Evolutionary conservation across 2,329 filamentous ascomycete species (phyloP), one percentile per base, ranked within the genome.

Genomic region (Trichoderma sp.): DNA sequence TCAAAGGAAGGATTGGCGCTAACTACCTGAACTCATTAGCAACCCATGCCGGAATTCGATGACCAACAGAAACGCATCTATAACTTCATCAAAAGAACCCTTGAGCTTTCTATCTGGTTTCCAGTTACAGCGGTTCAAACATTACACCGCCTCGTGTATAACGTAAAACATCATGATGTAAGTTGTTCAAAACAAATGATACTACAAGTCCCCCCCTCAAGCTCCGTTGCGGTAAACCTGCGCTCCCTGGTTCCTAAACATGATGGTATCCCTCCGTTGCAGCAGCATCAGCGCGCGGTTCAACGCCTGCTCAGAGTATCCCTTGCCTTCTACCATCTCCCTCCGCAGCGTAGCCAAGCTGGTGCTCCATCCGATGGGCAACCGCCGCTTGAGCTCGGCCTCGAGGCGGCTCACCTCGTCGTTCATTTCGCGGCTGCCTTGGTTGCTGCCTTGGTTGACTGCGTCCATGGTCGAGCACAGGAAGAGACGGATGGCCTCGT

Each of bases 401-500:
- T 98, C 95, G 5, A 98, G 86, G 71, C 92, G 92, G 69, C 84
- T 83, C 6, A 92, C 91, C 76, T 98, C 95, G 58, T 97, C 92
- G 78, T 96, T 94, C 64, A 98, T 81, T 78, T 98, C 94, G 68
- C 92, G 90, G 73, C 89, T 93, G 44, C 91, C 92, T 71, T 91
- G 87, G 68, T 89, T 91, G 70, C 90, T 89, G 67, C 93, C 94
- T 72, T 96, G 92, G 66, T 92, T 94, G 64, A 98, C 93, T 7
- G 95, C 95, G 74, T 99, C 94, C 95, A 99, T 98, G 65, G 95
- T 99, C 3, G 90, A 93, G 69, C 93, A 95, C 34, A 99, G 82
- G 88, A 99, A 99, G 17, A 99, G 85, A 0, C 95, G 90, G 72
- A 99, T 99, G 2, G 95, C 95, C 80, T 99, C 95, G 73, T 99